phyloP scores from a whole-genome alignment of 305 asterid species.

The Galium porrigens region DNA sequence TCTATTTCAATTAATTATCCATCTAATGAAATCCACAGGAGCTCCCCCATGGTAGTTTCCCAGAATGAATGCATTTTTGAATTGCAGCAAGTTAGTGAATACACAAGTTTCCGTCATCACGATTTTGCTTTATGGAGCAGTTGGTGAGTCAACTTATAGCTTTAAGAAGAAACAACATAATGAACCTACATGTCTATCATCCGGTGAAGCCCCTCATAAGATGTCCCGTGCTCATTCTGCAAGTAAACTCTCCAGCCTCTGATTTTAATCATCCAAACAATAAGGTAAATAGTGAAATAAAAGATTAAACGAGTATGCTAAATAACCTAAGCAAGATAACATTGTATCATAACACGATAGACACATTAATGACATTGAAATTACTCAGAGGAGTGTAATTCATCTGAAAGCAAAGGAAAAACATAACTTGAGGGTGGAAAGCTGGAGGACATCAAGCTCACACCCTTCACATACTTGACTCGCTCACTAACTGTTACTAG shows the following conservation, averaged over 20 bases:
- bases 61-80: no score
- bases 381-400: background rate
- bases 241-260: slow-evolving; percentile 93
- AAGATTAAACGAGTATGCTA: slow-evolving; percentile 5
- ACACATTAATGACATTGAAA: background rate
- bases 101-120: no score
- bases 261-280: slow-evolving; percentile 9
- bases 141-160: background rate
- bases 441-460: no score
- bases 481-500: background rate
- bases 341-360: background rate
- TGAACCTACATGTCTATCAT: slow-evolving; percentile 51
- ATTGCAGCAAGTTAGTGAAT: no score
- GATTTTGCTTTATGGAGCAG: background rate
- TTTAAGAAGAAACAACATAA: background rate
- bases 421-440: background rate
- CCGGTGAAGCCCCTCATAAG: slow-evolving; percentile 50
- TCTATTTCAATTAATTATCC: background rate
- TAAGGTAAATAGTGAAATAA: background rate
- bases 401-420: background rate
- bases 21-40: background rate
- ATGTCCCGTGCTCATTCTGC: slow-evolving; percentile 80
- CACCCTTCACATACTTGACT: background rate
- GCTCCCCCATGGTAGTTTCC: no score
- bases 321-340: background rate